phyloP scores from a whole-genome alignment of 352 stramenopile genomes.

The Globisporangium okanoganense region DNA sequence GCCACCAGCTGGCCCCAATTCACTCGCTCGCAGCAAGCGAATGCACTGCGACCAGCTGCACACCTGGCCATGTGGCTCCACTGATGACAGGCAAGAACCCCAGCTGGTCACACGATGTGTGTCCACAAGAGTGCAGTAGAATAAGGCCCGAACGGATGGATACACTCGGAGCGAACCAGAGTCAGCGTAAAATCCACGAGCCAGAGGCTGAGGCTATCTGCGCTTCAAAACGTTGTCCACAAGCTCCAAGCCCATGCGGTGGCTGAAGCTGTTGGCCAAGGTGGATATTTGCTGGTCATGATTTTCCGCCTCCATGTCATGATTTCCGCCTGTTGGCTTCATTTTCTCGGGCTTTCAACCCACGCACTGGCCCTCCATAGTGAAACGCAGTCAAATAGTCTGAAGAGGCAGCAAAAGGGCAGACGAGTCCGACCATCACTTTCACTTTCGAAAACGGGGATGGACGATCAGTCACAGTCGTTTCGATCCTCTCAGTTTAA shows the following conservation, averaged over 20 bases:
- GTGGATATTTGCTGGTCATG: not conserved
- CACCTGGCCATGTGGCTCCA: not conserved
- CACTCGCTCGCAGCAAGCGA: not conserved
- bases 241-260: not conserved
- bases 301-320: not conserved
- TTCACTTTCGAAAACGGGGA: not conserved
- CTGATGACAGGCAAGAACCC: not conserved
- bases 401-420: not conserved
- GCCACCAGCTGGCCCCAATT: not conserved
- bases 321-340: not conserved
- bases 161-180: not conserved
- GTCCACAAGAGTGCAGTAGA: not conserved
- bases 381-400: not conserved
- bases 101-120: not conserved
- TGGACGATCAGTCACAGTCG: not conserved
- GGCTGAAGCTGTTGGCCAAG: not conserved
- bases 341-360: not conserved
- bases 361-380: not conserved
- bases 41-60: not conserved
- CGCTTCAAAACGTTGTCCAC: not conserved
- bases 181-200: not conserved
- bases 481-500: not conserved
- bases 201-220: not conserved
- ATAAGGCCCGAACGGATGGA: not conserved
- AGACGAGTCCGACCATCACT: not conserved